These are phyloP conservation scores for Cenchrus fungigraminus DNA, from an alignment of 176 grass and related monocot genomes.

Conservation along the genomic window DNA sequence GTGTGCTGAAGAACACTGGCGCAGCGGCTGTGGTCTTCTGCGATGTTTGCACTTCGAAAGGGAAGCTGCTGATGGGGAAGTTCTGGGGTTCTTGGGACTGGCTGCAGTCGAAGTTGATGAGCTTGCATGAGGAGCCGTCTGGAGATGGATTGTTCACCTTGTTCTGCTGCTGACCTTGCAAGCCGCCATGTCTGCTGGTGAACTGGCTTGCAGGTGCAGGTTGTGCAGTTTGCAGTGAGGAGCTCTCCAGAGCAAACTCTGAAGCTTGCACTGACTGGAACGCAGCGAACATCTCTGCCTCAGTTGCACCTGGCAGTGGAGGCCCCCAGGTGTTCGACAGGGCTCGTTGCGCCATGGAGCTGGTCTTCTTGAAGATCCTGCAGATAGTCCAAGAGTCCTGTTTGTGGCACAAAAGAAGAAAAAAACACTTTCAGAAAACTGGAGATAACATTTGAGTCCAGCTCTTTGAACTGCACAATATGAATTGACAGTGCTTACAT, in stretches of 20 bases:
- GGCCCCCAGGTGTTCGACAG: slow-evolving; percentile 64
- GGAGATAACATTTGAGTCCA: slow-evolving; percentile 22
- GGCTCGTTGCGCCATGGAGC: slow-evolving; percentile 76
- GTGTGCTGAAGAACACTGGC: slow-evolving; percentile 54
- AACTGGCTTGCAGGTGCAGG: slow-evolving; percentile 40
- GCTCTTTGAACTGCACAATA: background rate
- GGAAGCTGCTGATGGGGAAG: slow-evolving; percentile 42
- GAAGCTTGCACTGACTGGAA: slow-evolving; percentile 43
- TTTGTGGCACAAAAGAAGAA: slow-evolving; percentile 15
- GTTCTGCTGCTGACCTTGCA: slow-evolving; percentile 47
- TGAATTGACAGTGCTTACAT: slow-evolving; percentile 52
- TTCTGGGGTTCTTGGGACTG: slow-evolving; percentile 45
- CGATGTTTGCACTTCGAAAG: slow-evolving; percentile 47
- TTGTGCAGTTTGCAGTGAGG: slow-evolving; percentile 51
- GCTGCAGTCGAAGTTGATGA: slow-evolving; percentile 55
- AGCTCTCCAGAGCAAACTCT: slow-evolving; percentile 63
- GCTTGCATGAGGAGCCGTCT: slow-evolving; percentile 56
- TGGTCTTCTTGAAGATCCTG: slow-evolving; percentile 95
- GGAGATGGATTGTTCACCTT: slow-evolving; percentile 25
- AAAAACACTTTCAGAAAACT: slow-evolving; percentile 24
- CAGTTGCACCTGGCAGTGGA: slow-evolving; percentile 43
- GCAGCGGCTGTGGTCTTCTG: slow-evolving; percentile 36
- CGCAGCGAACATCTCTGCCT: slow-evolving; percentile 49
- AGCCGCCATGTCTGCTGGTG: slow-evolving; percentile 46
- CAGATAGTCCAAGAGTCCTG: slow-evolving; percentile 97